A percentile compares a stretch with the other conserved stretches of the same genome.
Conservation (phyloP, 495 filamentous ascomycete genomes). For the Pyrenopolyporus hunteri region DNA sequence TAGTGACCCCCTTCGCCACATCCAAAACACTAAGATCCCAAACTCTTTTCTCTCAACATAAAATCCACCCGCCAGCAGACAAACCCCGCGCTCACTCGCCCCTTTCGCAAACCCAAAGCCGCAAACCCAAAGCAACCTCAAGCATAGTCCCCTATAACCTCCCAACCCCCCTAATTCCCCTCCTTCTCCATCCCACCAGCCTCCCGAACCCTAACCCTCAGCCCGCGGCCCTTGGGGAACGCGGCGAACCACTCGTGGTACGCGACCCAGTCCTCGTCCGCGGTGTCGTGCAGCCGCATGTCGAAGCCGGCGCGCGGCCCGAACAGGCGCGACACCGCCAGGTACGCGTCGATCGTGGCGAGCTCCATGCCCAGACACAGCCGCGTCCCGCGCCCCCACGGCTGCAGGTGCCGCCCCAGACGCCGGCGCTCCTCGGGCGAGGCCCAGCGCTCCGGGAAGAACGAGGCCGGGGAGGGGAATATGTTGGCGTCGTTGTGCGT, state of each 20-base stretch:
- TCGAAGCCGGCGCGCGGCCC: slow-evolving; percentile 13
- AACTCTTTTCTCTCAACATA: too few species aligned
- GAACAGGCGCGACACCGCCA: slow-evolving; percentile 42
- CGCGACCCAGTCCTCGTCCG: slow-evolving; percentile 27
- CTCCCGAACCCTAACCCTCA: slow-evolving; percentile 12
- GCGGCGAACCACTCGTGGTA: slow-evolving; percentile 41
- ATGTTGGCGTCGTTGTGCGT: slow-evolving; percentile 49
- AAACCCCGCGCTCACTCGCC: too few species aligned
- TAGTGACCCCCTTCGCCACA: too few species aligned
- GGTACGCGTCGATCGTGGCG: slow-evolving; percentile 54
- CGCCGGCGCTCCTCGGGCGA: slow-evolving; percentile 42
- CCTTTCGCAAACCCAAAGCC: too few species aligned
- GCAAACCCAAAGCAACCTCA: too few species aligned
- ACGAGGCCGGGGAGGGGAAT: slow-evolving; percentile 46
- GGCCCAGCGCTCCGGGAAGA: slow-evolving; percentile 56
- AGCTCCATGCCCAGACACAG: slow-evolving; percentile 56
- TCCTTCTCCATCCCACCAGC: not conserved
- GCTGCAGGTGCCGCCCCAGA: slow-evolving; percentile 50
- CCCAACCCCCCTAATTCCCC: not conserved
- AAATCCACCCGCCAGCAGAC: too few species aligned
- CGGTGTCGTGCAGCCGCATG: slow-evolving; percentile 23
- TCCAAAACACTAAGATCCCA: too few species aligned
- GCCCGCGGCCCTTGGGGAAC: slow-evolving; percentile 28
- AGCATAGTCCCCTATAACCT: not conserved
- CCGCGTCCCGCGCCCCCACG: slow-evolving; percentile 53